Evolutionary conservation across 2,329 filamentous ascomycete genomes (phyloP).

Genomic region (Pseudogymnoascus sp.): DNA sequence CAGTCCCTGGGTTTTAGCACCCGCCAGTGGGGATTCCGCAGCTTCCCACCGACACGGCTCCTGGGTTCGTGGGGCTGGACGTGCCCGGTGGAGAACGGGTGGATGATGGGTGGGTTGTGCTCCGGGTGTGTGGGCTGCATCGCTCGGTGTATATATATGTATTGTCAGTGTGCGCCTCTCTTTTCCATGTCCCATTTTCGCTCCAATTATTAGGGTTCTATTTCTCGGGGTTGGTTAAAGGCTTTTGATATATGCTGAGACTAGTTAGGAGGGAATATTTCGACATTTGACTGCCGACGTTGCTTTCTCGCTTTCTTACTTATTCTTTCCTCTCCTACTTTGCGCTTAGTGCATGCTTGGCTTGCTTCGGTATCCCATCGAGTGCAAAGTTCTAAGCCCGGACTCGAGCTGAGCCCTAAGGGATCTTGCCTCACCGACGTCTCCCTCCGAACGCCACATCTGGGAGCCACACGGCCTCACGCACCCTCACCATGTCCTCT

Average conservation of each 20-base stretch:
- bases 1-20: neutral
- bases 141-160: slow-evolving; percentile 4
- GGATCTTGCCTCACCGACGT: neutral
- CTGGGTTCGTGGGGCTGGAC: slow-evolving; percentile 5
- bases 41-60: slow-evolving; percentile 5
- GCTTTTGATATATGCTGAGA: neutral
- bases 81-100: neutral
- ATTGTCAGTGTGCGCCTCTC: neutral
- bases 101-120: slow-evolving; percentile 2
- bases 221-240: neutral
- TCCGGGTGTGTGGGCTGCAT: neutral
- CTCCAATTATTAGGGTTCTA: slow-evolving; percentile 1
- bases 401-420: neutral
- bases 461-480: neutral
- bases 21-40: slow-evolving; percentile 2
- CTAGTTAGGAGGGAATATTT: neutral
- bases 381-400: neutral
- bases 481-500: neutral
- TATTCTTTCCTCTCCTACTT: neutral
- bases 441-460: neutral
- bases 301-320: neutral
- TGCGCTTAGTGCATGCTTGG: slow-evolving; percentile 1
- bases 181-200: neutral
- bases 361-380: neutral
- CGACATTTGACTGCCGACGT: neutral